phyloP scores from a whole-genome alignment of 495 filamentous ascomycete species.

The Penicillium canariense region DNA sequence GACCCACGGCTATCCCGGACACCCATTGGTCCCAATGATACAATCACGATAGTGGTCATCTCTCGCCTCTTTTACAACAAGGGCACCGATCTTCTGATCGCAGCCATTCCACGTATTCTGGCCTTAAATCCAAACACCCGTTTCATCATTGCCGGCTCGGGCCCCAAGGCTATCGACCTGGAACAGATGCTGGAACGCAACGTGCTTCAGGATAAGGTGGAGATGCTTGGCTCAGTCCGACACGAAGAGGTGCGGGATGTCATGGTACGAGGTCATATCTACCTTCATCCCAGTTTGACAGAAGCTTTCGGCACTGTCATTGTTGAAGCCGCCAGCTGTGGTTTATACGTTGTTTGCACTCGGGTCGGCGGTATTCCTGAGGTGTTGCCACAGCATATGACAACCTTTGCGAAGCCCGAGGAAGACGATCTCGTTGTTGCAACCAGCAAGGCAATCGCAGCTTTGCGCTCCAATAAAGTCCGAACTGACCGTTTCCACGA shows the following conservation, averaged over 20 bases:
- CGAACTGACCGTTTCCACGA: slow-evolving; percentile 94
- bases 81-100: slow-evolving; percentile 91
- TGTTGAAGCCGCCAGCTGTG: slow-evolving; percentile 93
- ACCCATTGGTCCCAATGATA: slow-evolving; percentile 72
- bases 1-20: slow-evolving; percentile 48
- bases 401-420: slow-evolving; percentile 77
- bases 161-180: slow-evolving; percentile 93
- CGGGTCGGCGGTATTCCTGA: slow-evolving; percentile 96
- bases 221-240: slow-evolving; percentile 84
- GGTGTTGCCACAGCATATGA: slow-evolving; percentile 87
- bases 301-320: slow-evolving; percentile 98
- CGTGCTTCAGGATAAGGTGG: slow-evolving; percentile 90
- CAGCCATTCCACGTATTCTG: slow-evolving; percentile 88
- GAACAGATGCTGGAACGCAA: slow-evolving; percentile 97
- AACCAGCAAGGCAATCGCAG: slow-evolving; percentile 81
- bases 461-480: slow-evolving; percentile 85
- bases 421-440: slow-evolving; percentile 64
- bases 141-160: slow-evolving; percentile 94
- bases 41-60: slow-evolving; percentile 94
- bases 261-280: slow-evolving; percentile 97
- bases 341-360: slow-evolving; percentile 93
- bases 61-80: slow-evolving; percentile 99
- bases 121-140: slow-evolving; percentile 86
- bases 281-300: slow-evolving; percentile 90
- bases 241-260: slow-evolving; percentile 97